A percentile compares a stretch with the other conserved stretches of the same genome.
Conservation (phyloP, 345 rosid genomes). For the Citrus mangshanensis region DNA sequence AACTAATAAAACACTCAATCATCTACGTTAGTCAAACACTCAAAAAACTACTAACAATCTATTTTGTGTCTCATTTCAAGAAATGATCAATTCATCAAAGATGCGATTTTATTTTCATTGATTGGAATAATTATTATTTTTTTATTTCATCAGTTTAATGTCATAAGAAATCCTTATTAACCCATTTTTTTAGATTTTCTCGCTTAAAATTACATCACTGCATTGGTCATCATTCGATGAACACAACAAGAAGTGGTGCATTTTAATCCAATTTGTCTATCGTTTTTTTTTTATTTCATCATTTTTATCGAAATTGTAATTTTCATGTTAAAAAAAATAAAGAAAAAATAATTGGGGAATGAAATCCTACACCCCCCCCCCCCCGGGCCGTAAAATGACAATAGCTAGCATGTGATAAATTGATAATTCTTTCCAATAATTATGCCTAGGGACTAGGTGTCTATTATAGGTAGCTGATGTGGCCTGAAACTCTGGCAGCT, state of each 20-base stretch:
- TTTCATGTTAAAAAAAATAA: neutral
- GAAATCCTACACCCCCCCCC: neutral
- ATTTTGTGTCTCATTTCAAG: neutral
- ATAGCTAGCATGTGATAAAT: neutral
- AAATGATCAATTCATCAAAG: neutral
- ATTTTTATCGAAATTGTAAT: neutral
- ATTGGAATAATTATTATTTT: too few relatives aligned
- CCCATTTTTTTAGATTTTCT: neutral
- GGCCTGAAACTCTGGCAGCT: neutral
- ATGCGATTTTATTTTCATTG: neutral
- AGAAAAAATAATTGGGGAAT: neutral
- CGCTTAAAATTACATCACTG: neutral
- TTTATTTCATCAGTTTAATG: neutral
- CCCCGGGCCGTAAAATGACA: neutral
- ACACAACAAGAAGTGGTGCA: neutral
- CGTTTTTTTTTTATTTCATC: neutral
- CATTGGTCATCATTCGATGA: neutral
- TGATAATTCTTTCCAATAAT: neutral
- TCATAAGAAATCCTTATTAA: too few relatives aligned
- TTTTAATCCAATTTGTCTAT: neutral
- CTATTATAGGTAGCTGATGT: neutral
- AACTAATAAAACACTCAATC: neutral
- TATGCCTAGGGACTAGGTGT: neutral
- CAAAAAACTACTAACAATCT: neutral
- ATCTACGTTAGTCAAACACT: neutral